phyloP scores from a whole-genome alignment of 1,284 basidiomycete genomes.

The Ceratobasidium sp. region DNA sequence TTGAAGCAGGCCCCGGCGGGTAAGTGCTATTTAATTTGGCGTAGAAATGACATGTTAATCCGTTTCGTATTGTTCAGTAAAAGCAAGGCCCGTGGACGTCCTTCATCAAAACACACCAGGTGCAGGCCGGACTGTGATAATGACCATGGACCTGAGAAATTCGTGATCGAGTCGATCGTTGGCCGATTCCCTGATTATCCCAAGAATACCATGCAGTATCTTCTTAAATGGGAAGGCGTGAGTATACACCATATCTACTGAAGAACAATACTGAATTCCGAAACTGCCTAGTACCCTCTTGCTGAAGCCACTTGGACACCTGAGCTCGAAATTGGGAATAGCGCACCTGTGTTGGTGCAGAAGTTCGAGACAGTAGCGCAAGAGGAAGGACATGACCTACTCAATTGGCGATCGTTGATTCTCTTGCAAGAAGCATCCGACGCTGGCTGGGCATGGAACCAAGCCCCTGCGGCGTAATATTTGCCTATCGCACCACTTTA shows the following conservation, averaged over 20 bases:
- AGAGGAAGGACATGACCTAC: neutral
- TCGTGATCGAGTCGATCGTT: constrained; percentile 5
- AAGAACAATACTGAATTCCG: neutral
- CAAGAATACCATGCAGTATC: constrained; percentile 1
- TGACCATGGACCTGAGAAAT: neutral
- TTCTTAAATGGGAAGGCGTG: constrained; percentile 26
- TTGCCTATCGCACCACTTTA: neutral
- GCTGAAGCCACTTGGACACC: constrained; percentile 16
- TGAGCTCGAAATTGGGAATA: constrained; percentile 2
- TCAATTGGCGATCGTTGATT: neutral
- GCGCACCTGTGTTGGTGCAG: neutral
- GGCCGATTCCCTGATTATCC: constrained; percentile 8
- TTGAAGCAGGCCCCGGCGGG: neutral
- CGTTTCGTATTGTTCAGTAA: neutral
- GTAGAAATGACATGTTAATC: neutral
- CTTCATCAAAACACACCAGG: neutral
- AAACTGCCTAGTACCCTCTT: neutral
- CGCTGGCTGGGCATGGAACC: constrained; percentile 15
- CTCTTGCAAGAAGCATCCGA: constrained; percentile 4
- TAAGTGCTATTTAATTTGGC: neutral
- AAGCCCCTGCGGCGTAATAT: neutral
- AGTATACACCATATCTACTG: neutral
- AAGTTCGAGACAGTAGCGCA: neutral
- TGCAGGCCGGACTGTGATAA: constrained; percentile 2
- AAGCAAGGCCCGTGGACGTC: neutral